phyloP scores from a whole-genome alignment of 495 filamentous ascomycete genomes.

The Clavariopsis aquatica region DNA sequence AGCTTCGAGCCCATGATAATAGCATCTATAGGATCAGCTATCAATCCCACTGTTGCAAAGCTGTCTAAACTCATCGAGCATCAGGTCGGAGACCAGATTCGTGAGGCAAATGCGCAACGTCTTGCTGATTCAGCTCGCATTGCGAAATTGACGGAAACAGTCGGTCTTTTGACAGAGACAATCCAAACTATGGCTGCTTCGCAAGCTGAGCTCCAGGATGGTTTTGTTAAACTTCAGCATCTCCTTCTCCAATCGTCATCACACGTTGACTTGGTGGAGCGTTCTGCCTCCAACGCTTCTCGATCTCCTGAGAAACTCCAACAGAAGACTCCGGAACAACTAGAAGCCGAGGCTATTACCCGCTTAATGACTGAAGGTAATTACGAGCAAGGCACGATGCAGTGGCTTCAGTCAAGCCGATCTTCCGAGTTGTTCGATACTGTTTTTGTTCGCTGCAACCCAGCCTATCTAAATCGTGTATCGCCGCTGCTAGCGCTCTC shows the following conservation, averaged over 20 bases:
- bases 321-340: constrained; percentile 61
- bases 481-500: constrained; percentile 79
- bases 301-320: constrained; percentile 6
- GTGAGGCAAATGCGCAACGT: constrained; percentile 67
- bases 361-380: constrained; percentile 62
- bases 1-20: constrained; percentile 69
- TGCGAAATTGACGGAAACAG: constrained; percentile 73
- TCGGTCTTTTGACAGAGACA: constrained; percentile 69
- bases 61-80: constrained; percentile 66
- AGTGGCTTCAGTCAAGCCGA: constrained; percentile 84
- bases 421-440: constrained; percentile 77
- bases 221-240: constrained; percentile 27
- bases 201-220: constrained; percentile 55
- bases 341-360: constrained; percentile 66
- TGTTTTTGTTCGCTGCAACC: constrained; percentile 73
- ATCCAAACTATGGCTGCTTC: constrained; percentile 68
- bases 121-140: constrained; percentile 74
- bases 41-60: constrained; percentile 69
- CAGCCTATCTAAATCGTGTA: constrained; percentile 68
- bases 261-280: not conserved
- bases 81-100: constrained; percentile 62
- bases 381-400: constrained; percentile 58
- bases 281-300: not conserved
- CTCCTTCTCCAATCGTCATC: constrained; percentile 41
- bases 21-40: constrained; percentile 58